These are phyloP conservation scores for Cryptococcus floricola DNA, from an alignment of 1,284 basidiomycete genomes.

Conservation along the genomic window DNA sequence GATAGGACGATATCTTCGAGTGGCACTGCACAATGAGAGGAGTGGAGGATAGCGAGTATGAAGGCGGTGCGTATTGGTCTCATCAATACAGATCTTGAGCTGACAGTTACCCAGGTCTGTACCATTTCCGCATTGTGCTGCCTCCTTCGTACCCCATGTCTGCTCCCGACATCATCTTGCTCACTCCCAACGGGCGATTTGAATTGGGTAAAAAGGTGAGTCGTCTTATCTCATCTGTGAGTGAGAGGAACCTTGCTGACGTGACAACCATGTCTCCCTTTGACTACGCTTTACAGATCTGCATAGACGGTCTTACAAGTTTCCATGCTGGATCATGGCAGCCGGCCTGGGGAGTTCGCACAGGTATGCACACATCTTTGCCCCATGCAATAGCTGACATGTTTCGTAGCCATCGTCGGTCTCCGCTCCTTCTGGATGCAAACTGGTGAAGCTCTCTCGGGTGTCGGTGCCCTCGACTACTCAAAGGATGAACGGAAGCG, in stretches of 20 bases:
- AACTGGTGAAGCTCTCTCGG: constrained; percentile 81
- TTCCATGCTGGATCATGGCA: constrained; percentile 67
- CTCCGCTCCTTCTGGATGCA: constrained; percentile 87
- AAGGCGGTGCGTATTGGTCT: constrained; percentile 60
- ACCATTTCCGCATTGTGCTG: constrained; percentile 86
- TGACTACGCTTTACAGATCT: constrained; percentile 60
- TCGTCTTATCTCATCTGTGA: neutral
- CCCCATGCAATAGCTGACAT: neutral
- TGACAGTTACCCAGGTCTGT: constrained; percentile 50
- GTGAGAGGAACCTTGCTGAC: neutral
- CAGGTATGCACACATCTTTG: constrained; percentile 56
- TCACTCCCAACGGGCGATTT: constrained; percentile 93
- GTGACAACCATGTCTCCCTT: neutral
- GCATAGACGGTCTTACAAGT: constrained; percentile 80
- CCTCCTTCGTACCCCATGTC: constrained; percentile 93
- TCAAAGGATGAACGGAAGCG: constrained; percentile 72
- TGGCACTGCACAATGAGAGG: constrained; percentile 97
- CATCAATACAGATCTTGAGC: neutral
- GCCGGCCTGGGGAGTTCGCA: constrained; percentile 95
- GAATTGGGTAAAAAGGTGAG: constrained; percentile 90
- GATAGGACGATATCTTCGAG: constrained; percentile 55
- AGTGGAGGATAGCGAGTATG: constrained; percentile 78
- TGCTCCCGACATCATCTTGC: constrained; percentile 87
- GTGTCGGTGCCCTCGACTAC: constrained; percentile 82
- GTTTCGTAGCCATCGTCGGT: constrained; percentile 69